A percentile compares a stretch with the other conserved stretches of the same genome.
phyloP scores from a whole-genome alignment of 2,329 filamentous ascomycete genomes.

The Grosmannia penicillata region DNA sequence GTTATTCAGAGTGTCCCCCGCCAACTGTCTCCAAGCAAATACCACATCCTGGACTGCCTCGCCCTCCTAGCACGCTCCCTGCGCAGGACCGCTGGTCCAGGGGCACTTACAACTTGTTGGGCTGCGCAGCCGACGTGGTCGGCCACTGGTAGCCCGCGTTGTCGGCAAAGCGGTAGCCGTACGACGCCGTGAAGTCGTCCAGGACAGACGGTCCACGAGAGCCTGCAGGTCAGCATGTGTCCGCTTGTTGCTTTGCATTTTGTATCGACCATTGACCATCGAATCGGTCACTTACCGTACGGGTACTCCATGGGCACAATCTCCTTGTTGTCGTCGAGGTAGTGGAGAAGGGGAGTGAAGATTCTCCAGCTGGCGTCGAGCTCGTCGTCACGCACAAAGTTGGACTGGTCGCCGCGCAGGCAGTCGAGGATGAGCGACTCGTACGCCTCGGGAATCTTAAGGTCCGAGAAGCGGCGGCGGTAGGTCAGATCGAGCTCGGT shows the following conservation, averaged over 20 bases:
- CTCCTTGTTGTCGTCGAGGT: constrained; percentile 98
- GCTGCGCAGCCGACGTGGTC: constrained; percentile 49
- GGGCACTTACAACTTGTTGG: constrained; percentile 62
- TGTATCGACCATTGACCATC: not conserved
- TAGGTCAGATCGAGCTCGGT: constrained; percentile 98
- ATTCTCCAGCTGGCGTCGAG: constrained; percentile 97
- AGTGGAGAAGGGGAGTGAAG: constrained; percentile 93
- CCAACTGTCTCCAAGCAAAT: too few relatives aligned
- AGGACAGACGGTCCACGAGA: constrained; percentile 92
- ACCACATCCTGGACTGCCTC: too few relatives aligned
- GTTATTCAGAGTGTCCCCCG: too few relatives aligned
- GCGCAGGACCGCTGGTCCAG: not conserved
- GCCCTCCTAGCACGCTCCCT: too few relatives aligned
- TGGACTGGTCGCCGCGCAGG: constrained; percentile 97
- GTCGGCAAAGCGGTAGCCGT: constrained; percentile 98
- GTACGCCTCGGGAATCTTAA: constrained; percentile 98
- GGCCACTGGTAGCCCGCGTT: constrained; percentile 94
- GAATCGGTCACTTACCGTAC: constrained; percentile 55
- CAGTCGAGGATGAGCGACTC: constrained; percentile 95
- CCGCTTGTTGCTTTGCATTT: not conserved
- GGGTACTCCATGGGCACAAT: constrained; percentile 99
- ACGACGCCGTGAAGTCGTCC: constrained; percentile 95
- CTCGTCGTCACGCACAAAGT: constrained; percentile 96
- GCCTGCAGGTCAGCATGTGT: constrained; percentile 44
- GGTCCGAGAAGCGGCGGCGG: constrained; percentile 92